Evolutionary conservation across 1,284 basidiomycete genomes (phyloP).

Genomic region (Malassezia vespertilionis): DNA sequence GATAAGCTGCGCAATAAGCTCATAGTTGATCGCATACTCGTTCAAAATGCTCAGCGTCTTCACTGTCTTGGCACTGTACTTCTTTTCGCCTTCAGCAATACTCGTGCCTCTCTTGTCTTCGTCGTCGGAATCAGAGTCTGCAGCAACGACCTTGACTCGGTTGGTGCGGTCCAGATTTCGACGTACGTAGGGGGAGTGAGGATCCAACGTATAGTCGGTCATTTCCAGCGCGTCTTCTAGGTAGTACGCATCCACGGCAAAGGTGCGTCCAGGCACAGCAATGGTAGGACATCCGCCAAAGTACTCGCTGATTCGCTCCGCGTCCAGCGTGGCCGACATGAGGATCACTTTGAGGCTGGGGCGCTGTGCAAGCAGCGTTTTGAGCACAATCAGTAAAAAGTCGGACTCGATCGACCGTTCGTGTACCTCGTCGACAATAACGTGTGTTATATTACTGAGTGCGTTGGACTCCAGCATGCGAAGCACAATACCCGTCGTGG

Average conservation of each 20-base stretch:
- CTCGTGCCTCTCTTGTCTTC: slow-evolving; percentile 48
- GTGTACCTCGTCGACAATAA: slow-evolving; percentile 79
- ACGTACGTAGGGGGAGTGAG: slow-evolving; percentile 68
- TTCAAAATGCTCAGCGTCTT: slow-evolving; percentile 76
- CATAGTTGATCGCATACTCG: slow-evolving; percentile 62
- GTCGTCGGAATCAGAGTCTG: slow-evolving; percentile 69
- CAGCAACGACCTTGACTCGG: slow-evolving; percentile 54
- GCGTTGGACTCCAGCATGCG: slow-evolving; percentile 87
- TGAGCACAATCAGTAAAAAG: slow-evolving; percentile 88
- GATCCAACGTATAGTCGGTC: slow-evolving; percentile 67
- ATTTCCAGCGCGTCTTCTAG: slow-evolving; percentile 87
- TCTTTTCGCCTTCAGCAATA: slow-evolving; percentile 51
- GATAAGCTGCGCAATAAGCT: slow-evolving; percentile 63
- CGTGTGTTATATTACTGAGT: slow-evolving; percentile 87
- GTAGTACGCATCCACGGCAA: slow-evolving; percentile 77
- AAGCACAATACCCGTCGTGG: slow-evolving; percentile 90
- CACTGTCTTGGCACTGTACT: slow-evolving; percentile 63
- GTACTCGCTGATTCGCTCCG: slow-evolving; percentile 78
- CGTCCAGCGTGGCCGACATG: slow-evolving; percentile 96
- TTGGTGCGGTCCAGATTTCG: slow-evolving; percentile 57
- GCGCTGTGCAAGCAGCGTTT: slow-evolving; percentile 68
- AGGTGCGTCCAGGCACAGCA: slow-evolving; percentile 82
- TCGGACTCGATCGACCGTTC: slow-evolving; percentile 96
- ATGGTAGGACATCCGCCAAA: slow-evolving; percentile 76
- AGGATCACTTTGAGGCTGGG: slow-evolving; percentile 80